Conservation (phyloP, 2,329 filamentous ascomycete species). For the Beauveria sp. region DNA sequence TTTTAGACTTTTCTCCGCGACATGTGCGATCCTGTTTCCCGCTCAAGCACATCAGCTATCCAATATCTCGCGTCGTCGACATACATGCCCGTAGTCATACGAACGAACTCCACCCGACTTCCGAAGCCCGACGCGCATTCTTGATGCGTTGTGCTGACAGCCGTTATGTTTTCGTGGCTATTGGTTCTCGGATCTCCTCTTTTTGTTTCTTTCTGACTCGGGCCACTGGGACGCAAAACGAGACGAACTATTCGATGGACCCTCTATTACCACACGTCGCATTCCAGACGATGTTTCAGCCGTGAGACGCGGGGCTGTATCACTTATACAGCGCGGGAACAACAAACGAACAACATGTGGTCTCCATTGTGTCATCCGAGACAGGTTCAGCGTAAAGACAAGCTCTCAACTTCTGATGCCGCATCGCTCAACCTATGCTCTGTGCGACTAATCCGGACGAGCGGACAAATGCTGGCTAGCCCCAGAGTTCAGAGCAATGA, state of each 20-base stretch:
- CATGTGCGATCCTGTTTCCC: neutral
- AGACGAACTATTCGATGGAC: neutral
- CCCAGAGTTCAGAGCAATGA: too few relatives aligned
- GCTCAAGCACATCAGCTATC: neutral
- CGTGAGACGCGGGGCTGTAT: neutral
- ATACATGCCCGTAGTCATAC: neutral
- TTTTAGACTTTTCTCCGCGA: neutral
- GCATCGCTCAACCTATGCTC: too few relatives aligned
- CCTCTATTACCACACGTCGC: neutral
- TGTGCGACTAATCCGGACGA: too few relatives aligned
- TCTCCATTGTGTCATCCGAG: neutral
- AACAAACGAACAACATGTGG: neutral
- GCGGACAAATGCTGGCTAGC: too few relatives aligned
- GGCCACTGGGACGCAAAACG: neutral
- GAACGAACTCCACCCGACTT: neutral
- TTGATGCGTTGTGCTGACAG: neutral
- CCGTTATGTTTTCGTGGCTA: neutral
- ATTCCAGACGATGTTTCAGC: slow-evolving; percentile 8
- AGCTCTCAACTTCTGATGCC: too few relatives aligned
- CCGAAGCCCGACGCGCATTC: neutral
- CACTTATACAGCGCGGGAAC: neutral
- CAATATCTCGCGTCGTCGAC: neutral
- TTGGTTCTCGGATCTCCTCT: neutral
- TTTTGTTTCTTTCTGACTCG: neutral
- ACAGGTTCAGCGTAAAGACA: neutral